Evolutionary conservation across 306 rosid genomes (phyloP), one percentile per base, ranked within the genome.

Genomic region (Echinosophora koreensis): DNA sequence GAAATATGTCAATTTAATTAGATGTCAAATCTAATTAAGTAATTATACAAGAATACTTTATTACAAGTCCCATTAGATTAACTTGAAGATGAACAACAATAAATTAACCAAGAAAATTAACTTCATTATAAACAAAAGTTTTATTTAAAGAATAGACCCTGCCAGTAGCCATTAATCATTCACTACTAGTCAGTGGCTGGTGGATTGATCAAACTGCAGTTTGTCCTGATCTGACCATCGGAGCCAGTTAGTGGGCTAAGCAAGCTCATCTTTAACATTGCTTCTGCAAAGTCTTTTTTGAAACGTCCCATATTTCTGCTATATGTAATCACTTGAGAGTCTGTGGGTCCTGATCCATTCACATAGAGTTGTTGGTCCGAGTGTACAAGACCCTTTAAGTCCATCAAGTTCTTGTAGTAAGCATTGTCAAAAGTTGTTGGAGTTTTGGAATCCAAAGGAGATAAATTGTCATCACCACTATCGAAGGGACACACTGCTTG

Each of bases 211-310:
- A 50, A 1, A 9, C 63, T 55, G 41, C 82, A 82, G 3, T 77
- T 82, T 12, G 15, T 7, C 60, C 82, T 71, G 32, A 82, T 77
- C 60, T 82, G 13, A 77, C 86, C 82, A 0, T 72, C 51, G 0
- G 59, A 10, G 8, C 80, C 86, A 16, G 82, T 76, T 0, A 82
- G 49, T 18, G 86, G 86, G 5, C 6, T 44, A 1, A 82, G 62
- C 50, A n/a, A 1, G 52, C 47, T 56, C 86, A 83, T 83, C 77
- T 78, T 83, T 1, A 81, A 7, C 90, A 87, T 87, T 38, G 90
- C 88, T 42, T 47, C 11, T 11, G 86, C 81, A 66, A 87, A 87
- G 55, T 87, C 90, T 57, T 61, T 15, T 12, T 57, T 74, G 73
- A 87, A 87, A 30, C 35, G 27, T 2, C 64, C 59, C 6, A 47